A percentile compares a stretch with the other conserved stretches of the same genome.
Evolutionary conservation across 495 filamentous ascomycete species (phyloP).

Genomic region (Umbilicaria muhlenbergii): DNA sequence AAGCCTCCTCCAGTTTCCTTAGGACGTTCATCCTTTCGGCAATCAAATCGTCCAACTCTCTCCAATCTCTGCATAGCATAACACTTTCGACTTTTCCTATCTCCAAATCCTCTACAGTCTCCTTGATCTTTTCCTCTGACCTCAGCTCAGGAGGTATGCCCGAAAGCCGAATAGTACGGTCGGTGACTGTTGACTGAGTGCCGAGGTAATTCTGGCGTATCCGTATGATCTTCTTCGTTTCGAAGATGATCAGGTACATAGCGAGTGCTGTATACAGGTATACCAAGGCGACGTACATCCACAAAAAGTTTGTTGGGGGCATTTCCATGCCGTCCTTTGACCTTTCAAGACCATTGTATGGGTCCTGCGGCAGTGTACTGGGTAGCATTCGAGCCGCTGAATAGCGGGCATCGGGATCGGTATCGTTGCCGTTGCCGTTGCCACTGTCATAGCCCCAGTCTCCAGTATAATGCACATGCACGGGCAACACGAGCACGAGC

Average conservation of each 20-base stretch:
- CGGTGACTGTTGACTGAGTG: slow-evolving; percentile 81
- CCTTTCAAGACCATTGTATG: neutral
- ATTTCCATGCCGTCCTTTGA: neutral
- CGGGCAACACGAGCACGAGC: slow-evolving; percentile 62
- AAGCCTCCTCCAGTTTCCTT: slow-evolving; percentile 68
- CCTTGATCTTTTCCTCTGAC: slow-evolving; percentile 69
- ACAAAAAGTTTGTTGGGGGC: slow-evolving; percentile 44
- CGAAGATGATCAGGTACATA: slow-evolving; percentile 64
- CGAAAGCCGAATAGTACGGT: slow-evolving; percentile 81
- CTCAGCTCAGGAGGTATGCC: slow-evolving; percentile 70
- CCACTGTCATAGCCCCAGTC: slow-evolving; percentile 17
- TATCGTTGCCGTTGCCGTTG: neutral
- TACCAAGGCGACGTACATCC: slow-evolving; percentile 82
- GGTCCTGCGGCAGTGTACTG: too few relatives aligned
- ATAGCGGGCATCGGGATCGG: too few relatives aligned
- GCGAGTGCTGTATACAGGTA: slow-evolving; percentile 77
- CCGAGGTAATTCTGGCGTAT: slow-evolving; percentile 85
- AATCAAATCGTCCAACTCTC: slow-evolving; percentile 61
- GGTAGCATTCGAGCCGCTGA: too few relatives aligned
- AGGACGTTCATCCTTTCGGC: slow-evolving; percentile 47
- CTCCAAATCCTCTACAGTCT: slow-evolving; percentile 71
- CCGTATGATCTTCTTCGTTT: slow-evolving; percentile 71
- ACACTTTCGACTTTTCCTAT: slow-evolving; percentile 92
- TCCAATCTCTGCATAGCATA: slow-evolving; percentile 78
- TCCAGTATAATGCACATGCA: slow-evolving; percentile 57